Conservation (phyloP, 148 eudicot species). For the Rhododendron ovatum region DNA sequence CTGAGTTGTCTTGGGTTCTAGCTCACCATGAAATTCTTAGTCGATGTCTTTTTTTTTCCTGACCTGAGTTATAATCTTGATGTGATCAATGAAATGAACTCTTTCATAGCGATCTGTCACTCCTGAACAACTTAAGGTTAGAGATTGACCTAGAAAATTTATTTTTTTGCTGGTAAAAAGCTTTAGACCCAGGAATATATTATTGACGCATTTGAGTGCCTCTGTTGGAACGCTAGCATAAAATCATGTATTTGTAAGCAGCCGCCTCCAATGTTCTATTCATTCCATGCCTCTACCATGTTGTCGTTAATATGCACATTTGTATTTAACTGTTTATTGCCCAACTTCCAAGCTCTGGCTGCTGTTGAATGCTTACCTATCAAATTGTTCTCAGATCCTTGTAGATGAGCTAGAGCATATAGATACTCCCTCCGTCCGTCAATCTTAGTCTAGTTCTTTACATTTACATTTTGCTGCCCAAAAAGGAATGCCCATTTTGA, state of each 20-base stretch:
- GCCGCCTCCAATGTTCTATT: not conserved
- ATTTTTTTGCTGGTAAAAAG: not conserved
- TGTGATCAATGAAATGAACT: not conserved
- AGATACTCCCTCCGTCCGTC: not conserved
- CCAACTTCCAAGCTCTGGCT: not conserved
- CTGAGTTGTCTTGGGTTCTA: not conserved
- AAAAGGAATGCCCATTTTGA: not conserved
- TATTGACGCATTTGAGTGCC: not conserved
- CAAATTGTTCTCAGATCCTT: not conserved
- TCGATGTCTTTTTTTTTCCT: not conserved
- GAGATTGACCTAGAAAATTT: not conserved
- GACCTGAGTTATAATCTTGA: no score
- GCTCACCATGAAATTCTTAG: not conserved
- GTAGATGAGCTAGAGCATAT: not conserved
- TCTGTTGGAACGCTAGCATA: not conserved
- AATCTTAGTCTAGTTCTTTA: not conserved
- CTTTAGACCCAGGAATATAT: not conserved
- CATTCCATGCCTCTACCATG: not conserved
- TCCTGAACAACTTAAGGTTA: not conserved
- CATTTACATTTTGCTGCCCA: not conserved
- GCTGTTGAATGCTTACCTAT: not conserved
- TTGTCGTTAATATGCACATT: not conserved
- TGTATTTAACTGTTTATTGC: not conserved
- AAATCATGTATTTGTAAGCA: not conserved
- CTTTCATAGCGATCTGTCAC: not conserved